Evolutionary conservation across 148 eudicot species (phyloP).

Genomic region (Agrostemma githago): DNA sequence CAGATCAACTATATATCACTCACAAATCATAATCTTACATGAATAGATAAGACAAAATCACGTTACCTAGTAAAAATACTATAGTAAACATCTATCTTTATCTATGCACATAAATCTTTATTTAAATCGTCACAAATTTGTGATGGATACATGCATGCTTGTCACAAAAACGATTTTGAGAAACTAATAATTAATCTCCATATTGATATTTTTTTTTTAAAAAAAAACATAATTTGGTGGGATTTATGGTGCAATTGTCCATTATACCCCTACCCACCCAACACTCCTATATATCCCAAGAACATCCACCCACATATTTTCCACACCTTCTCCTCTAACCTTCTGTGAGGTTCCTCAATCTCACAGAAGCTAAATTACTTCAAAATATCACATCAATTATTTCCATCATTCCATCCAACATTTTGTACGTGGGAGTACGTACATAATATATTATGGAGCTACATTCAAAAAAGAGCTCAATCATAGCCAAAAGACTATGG

Average conservation of each 20-base stretch:
- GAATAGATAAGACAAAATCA: too few relatives aligned
- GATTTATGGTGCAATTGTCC: not conserved
- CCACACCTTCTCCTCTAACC: conserved; percentile 8
- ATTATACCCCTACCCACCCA: not conserved
- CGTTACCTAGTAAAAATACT: too few relatives aligned
- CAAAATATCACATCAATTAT: not conserved
- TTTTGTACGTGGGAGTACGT: not conserved
- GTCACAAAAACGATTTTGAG: too few relatives aligned
- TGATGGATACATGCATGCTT: too few relatives aligned
- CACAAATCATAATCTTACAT: too few relatives aligned
- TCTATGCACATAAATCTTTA: too few relatives aligned
- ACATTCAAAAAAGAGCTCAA: conserved; percentile 25
- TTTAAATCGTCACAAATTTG: too few relatives aligned
- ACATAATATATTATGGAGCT: conserved; percentile 12
- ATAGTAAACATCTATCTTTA: too few relatives aligned
- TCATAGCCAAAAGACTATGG: conserved; percentile 32
- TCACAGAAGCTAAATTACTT: conserved; percentile 6
- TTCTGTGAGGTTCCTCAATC: conserved; percentile 20
- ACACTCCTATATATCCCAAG: conserved; percentile 22
- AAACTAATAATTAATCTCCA: not conserved
- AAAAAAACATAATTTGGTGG: not conserved
- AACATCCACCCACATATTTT: not conserved
- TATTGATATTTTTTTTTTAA: not conserved
- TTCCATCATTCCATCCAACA: not conserved
- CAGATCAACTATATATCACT: too few relatives aligned